Evolutionary conservation across 2,329 filamentous ascomycete species (phyloP).

Genomic region (Metarhizium humberi): DNA sequence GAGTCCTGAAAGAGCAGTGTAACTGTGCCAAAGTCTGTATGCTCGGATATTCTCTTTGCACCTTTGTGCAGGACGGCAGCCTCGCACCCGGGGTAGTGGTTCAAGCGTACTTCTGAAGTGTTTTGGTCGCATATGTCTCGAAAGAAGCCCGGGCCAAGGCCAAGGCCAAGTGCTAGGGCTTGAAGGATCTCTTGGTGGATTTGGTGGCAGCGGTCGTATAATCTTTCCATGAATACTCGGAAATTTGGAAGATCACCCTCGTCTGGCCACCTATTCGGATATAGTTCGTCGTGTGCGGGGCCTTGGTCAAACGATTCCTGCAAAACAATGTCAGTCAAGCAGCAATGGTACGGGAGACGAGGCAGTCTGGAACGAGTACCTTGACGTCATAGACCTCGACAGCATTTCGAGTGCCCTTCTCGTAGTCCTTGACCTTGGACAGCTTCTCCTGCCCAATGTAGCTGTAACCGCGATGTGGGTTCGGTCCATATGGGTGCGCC

Average conservation of each 20-base stretch:
- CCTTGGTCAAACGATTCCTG: slow-evolving; percentile 32
- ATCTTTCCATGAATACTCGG: slow-evolving; percentile 33
- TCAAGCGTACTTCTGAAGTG: slow-evolving; percentile 50
- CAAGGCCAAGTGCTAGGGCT: slow-evolving; percentile 67
- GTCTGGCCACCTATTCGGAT: slow-evolving; percentile 19
- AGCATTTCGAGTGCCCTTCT: slow-evolving; percentile 35
- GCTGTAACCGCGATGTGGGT: slow-evolving; percentile 28
- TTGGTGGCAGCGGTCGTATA: slow-evolving; percentile 60
- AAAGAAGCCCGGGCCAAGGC: slow-evolving; percentile 58
- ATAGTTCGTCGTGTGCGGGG: slow-evolving; percentile 18
- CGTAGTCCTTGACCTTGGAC: slow-evolving; percentile 22
- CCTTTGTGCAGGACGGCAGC: slow-evolving; percentile 18
- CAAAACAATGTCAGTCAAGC: slow-evolving; percentile 15
- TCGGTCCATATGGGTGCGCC: slow-evolving; percentile 21
- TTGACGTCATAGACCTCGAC: slow-evolving; percentile 40
- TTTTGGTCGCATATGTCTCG: slow-evolving; percentile 48
- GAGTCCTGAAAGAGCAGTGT: slow-evolving; percentile 23
- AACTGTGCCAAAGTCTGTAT: slow-evolving; percentile 24
- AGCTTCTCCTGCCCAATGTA: slow-evolving; percentile 25
- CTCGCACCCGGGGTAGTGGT: slow-evolving; percentile 39
- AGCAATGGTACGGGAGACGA: background rate
- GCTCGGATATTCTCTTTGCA: slow-evolving; percentile 19
- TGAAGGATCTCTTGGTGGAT: slow-evolving; percentile 67
- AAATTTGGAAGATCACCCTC: slow-evolving; percentile 16
- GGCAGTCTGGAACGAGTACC: slow-evolving; percentile 2